Base-by-base conservation (phyloP, 345 rosid species). In the Carallia pectinifolia region DNA sequence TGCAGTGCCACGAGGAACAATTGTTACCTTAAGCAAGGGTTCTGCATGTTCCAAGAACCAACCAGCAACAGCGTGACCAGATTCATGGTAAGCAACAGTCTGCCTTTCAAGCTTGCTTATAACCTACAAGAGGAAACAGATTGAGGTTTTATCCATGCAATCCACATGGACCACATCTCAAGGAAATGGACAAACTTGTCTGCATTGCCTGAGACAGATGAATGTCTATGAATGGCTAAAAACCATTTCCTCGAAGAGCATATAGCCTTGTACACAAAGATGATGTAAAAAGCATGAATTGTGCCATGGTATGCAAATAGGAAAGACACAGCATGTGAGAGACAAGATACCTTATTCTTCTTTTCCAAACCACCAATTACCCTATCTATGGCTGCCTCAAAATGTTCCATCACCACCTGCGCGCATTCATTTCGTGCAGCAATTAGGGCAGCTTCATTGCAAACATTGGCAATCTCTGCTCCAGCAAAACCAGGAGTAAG, bases 21-120 rank as follows among this genome's bases (percentile, higher is more conserved):
- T 95, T 17, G 99, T 90, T 71, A 95, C 99, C 72, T 95, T 95
- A 71, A 95, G 76, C 76, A 92, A 84, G n/a, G 99, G 97, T 64
- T 95, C 96, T 3, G 99, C 97, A 64, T 95, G 97, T 77, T 95
- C 97, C 80, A 95, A 71, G 80, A 95, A 92, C 97, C 99, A 95
- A 47, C 99, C 94, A 58, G 91, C 72, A 67, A 95, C 96, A 60
- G 97, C 99, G 53, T 95, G 98, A 29, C 99, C 97, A 54, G 99
- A 87, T 80, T 95, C 99, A 73, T 95, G 99, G 80, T 90, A 95
- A 4, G 97, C 97, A 75, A 90, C 99, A 18, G 97, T 95, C 64
- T 86, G 85, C 23, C 98, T 87, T 74, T 95, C 97, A 60, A 88
- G 80, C 79, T 87, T 90, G 85, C 99, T 95, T 79, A 92, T 92